phyloP scores from a whole-genome alignment of 768 basidiomycete species.

The Termitomyces sp. region DNA sequence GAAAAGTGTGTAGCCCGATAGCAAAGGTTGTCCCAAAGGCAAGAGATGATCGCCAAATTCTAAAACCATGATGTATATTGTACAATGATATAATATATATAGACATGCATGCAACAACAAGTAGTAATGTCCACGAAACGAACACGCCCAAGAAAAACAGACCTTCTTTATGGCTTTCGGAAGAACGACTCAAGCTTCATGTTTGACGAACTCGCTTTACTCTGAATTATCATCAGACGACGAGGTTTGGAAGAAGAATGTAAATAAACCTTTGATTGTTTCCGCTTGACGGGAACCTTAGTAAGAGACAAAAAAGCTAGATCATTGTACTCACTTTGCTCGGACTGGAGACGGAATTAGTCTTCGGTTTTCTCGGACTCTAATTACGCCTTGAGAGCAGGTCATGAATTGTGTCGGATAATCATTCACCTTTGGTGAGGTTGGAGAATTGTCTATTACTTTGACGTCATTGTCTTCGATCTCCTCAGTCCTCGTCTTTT shows the following conservation, averaged over 20 bases:
- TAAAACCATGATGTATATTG: background rate
- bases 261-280: background rate
- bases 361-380: background rate
- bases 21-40: too few relatives aligned
- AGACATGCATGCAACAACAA: background rate
- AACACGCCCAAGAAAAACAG: background rate
- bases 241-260: background rate
- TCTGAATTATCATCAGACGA: background rate
- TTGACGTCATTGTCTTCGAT: background rate
- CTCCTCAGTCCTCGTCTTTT: background rate
- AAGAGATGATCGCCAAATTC: too few relatives aligned
- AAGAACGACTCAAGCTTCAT: slow-evolving; percentile 4
- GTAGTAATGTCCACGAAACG: background rate
- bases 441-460: background rate
- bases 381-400: background rate
- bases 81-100: background rate
- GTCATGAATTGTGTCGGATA: background rate
- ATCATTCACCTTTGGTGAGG: background rate
- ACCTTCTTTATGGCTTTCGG: background rate
- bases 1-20: too few relatives aligned
- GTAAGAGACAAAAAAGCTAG: background rate
- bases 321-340: background rate
- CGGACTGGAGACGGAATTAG: background rate
- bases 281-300: background rate
- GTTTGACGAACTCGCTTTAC: background rate